These are phyloP conservation scores for Hypomontagnella monticulosa DNA, from an alignment of 495 filamentous ascomycete species.

Conservation along the genomic window DNA sequence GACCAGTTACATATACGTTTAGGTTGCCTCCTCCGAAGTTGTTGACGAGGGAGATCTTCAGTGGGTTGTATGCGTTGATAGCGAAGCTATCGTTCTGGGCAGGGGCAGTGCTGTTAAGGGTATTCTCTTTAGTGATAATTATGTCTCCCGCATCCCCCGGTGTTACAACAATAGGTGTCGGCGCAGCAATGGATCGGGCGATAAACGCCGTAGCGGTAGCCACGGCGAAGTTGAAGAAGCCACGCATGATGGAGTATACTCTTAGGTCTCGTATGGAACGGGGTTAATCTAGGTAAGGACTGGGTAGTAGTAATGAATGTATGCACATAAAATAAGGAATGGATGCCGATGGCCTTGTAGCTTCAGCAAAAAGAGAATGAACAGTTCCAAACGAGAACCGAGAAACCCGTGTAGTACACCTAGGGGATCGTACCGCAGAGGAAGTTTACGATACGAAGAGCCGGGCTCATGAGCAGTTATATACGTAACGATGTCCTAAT, in stretches of 20 bases:
- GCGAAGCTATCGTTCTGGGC: not conserved
- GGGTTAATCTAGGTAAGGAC: conserved; percentile 32
- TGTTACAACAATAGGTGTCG: conserved; percentile 40
- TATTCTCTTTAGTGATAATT: conserved; percentile 43
- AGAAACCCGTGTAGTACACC: conserved; percentile 27
- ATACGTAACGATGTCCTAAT: conserved; percentile 40
- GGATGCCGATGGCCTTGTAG: conserved; percentile 34
- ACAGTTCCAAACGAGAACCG: conserved; percentile 37
- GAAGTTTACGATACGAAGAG: conserved; percentile 20
- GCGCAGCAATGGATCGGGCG: conserved; percentile 32
- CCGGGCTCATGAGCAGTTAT: conserved; percentile 25
- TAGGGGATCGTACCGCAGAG: conserved; percentile 20
- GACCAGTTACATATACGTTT: conserved; percentile 54
- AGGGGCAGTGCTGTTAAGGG: conserved; percentile 39
- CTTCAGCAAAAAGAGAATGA: conserved; percentile 35
- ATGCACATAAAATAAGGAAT: conserved; percentile 36
- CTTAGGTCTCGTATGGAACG: conserved; percentile 14
- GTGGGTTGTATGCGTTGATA: conserved; percentile 12
- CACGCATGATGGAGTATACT: conserved; percentile 39
- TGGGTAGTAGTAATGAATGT: conserved; percentile 26
- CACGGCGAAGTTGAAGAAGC: conserved; percentile 43
- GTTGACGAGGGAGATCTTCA: conserved; percentile 50
- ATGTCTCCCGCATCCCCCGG: conserved; percentile 38
- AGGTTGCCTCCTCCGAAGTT: conserved; percentile 51
- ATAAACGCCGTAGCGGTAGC: conserved; percentile 41